Evolutionary conservation across 1,284 basidiomycete genomes (phyloP).

Genomic region (Ceratobasidium sp.): DNA sequence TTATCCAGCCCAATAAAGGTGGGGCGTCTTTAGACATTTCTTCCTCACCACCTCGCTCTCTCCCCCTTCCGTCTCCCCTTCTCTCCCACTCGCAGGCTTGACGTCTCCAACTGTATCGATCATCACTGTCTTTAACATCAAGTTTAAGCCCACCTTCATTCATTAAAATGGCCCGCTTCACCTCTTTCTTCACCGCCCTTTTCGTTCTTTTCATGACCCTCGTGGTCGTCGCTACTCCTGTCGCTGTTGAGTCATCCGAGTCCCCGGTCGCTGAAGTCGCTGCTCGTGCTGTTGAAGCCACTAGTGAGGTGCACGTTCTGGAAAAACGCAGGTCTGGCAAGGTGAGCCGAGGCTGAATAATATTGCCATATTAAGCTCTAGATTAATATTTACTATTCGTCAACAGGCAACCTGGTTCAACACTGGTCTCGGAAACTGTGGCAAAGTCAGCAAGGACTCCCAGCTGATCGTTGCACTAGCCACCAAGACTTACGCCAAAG

Average conservation of each 20-base stretch:
- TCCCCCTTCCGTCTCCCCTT: background rate
- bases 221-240: slow-evolving; percentile 8
- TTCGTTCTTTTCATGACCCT: slow-evolving; percentile 40
- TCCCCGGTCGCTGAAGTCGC: background rate
- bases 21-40: background rate
- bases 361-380: background rate
- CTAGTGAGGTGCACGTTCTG: slow-evolving; percentile 7
- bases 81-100: slow-evolving; percentile 6
- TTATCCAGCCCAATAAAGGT: slow-evolving; percentile 20
- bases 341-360: background rate
- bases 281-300: slow-evolving; percentile 8
- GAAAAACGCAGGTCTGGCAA: slow-evolving; percentile 30
- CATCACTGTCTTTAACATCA: slow-evolving; percentile 28
- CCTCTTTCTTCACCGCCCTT: slow-evolving; percentile 25
- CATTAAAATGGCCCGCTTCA: slow-evolving; percentile 33
- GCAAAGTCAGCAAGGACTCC: slow-evolving; percentile 47
- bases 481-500: slow-evolving; percentile 4
- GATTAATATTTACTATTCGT: background rate
- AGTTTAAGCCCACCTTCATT: slow-evolving; percentile 10
- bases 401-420: slow-evolving; percentile 46
- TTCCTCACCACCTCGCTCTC: background rate
- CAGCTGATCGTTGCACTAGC: slow-evolving; percentile 46
- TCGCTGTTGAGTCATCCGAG: background rate
- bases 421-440: slow-evolving; percentile 48
- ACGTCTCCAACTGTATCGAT: slow-evolving; percentile 3